Conservation (phyloP, 306 rosid genomes). For the Quercus alba region DNA sequence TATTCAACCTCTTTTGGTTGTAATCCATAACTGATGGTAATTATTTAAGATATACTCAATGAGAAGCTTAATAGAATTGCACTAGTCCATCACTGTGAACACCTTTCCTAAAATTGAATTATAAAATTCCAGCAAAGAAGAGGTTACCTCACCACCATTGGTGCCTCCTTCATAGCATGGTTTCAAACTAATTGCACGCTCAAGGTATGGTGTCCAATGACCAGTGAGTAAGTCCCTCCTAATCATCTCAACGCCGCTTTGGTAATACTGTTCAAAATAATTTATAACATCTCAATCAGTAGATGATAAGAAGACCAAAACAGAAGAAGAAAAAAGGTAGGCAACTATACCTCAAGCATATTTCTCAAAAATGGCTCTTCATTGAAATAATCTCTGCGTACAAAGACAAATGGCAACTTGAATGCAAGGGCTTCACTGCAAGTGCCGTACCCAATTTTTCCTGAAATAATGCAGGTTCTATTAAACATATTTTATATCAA, state of each 20-base stretch:
- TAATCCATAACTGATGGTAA: neutral
- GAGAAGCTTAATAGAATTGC: neutral
- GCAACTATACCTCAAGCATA: conserved; percentile 82
- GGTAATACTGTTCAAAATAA: conserved; percentile 51
- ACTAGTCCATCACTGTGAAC: neutral
- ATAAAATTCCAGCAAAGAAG: conserved; percentile 8
- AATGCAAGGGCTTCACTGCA: conserved; percentile 90
- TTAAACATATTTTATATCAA: neutral
- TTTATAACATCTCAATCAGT: neutral
- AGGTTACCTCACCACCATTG: conserved; percentile 91
- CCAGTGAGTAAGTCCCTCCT: conserved; percentile 94
- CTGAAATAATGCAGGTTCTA: conserved; percentile 37
- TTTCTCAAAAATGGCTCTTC: conserved; percentile 98
- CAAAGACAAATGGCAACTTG: conserved; percentile 94
- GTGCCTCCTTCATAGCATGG: conserved; percentile 94
- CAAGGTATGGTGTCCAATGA: conserved; percentile 99
- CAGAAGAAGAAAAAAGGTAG: neutral
- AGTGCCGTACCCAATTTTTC: conserved; percentile 98
- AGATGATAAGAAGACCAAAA: neutral
- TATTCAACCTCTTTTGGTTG: neutral
- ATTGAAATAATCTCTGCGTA: conserved; percentile 95
- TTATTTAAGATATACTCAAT: neutral
- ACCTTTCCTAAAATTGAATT: neutral
- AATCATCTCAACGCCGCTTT: conserved; percentile 98
- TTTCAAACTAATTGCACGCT: conserved; percentile 88